These are phyloP conservation scores for Rosellinia necatrix DNA, from an alignment of 2,329 filamentous ascomycete genomes.

Conservation along the genomic window DNA sequence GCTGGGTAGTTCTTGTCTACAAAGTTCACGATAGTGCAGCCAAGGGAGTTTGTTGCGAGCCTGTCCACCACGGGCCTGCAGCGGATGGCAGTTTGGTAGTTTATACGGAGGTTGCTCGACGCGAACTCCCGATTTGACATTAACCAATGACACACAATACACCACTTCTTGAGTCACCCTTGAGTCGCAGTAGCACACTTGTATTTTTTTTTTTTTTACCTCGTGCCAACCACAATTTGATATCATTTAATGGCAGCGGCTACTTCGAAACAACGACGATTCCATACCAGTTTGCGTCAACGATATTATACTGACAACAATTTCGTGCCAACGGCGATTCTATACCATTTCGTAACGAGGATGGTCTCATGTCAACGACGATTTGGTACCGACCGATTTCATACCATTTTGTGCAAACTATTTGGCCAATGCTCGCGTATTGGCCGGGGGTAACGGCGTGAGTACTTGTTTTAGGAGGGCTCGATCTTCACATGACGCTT, in stretches of 20 bases:
- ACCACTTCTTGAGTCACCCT: slow-evolving; percentile 39
- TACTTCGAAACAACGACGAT: too few relatives aligned
- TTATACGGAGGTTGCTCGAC: slow-evolving; percentile 38
- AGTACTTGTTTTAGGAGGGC: neutral
- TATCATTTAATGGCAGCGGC: too few relatives aligned
- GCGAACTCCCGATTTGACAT: slow-evolving; percentile 42
- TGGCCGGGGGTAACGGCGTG: neutral
- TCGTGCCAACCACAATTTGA: too few relatives aligned
- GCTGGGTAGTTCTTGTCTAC: slow-evolving; percentile 28
- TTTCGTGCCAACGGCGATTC: too few relatives aligned
- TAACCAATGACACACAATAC: slow-evolving; percentile 41
- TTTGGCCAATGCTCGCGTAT: too few relatives aligned
- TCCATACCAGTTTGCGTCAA: too few relatives aligned
- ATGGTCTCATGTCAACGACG: too few relatives aligned
- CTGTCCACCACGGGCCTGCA: slow-evolving; percentile 27
- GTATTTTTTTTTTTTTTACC: too few relatives aligned
- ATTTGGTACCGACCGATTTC: too few relatives aligned
- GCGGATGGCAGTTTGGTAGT: slow-evolving; percentile 35
- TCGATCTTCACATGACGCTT: slow-evolving; percentile 10
- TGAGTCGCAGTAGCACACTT: slow-evolving; percentile 39
- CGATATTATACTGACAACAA: too few relatives aligned
- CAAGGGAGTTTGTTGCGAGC: slow-evolving; percentile 23
- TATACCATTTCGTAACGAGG: too few relatives aligned
- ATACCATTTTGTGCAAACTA: too few relatives aligned
- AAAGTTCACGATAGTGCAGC: slow-evolving; percentile 36